Evolutionary conservation across 1,284 basidiomycete species (phyloP).

Genomic region (Ustilago trichophora): DNA sequence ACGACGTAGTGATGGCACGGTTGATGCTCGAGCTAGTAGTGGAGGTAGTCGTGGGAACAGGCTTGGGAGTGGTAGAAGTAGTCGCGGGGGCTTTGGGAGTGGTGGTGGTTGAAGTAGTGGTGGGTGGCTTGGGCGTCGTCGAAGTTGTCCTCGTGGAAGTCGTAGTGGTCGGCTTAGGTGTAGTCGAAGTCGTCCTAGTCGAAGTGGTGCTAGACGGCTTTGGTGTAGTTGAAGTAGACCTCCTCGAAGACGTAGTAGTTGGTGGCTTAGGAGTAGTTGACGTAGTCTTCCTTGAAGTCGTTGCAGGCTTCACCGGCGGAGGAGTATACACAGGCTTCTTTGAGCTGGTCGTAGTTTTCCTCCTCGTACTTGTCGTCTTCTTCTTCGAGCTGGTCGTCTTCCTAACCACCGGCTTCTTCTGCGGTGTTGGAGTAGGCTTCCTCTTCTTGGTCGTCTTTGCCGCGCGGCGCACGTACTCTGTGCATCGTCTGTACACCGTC

Average conservation of each 20-base stretch:
- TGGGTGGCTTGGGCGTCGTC: too few relatives aligned
- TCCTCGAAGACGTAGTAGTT: neutral
- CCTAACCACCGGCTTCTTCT: slow-evolving; percentile 2
- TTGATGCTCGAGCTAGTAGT: slow-evolving; percentile 10
- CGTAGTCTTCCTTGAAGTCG: neutral
- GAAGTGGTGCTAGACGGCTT: too few relatives aligned
- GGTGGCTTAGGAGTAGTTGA: slow-evolving; percentile 4
- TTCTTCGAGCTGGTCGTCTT: slow-evolving; percentile 4
- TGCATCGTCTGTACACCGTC: slow-evolving; percentile 33
- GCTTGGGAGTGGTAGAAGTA: neutral
- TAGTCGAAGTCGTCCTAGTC: slow-evolving; percentile 1
- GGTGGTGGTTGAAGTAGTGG: too few relatives aligned
- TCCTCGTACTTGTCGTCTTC: too few relatives aligned
- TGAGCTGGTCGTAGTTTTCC: too few relatives aligned
- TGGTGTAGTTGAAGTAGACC: too few relatives aligned
- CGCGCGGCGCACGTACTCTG: slow-evolving; percentile 12
- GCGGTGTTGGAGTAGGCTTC: slow-evolving; percentile 1
- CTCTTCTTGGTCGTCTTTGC: neutral
- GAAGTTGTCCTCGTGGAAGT: neutral
- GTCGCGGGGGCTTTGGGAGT: neutral
- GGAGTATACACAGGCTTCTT: too few relatives aligned
- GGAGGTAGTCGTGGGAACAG: neutral
- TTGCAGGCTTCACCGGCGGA: too few relatives aligned
- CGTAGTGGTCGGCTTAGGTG: neutral
- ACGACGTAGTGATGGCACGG: slow-evolving; percentile 10